Evolutionary conservation across 257 asterid genomes (phyloP).

Genomic region (Cynanchum wilfordii): DNA sequence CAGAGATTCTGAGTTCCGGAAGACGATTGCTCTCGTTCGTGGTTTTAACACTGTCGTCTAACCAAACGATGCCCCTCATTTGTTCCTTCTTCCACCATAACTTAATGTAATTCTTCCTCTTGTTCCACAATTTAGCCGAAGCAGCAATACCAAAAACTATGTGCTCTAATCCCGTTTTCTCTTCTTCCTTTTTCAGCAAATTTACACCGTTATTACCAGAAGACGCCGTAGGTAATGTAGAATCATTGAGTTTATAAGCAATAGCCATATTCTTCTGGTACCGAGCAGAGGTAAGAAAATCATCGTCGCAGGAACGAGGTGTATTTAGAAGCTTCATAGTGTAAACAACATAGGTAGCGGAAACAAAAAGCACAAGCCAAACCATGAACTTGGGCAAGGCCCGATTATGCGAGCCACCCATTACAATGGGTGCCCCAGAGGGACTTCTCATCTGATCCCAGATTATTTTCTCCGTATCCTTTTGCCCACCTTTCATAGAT

Average conservation of each 20-base stretch:
- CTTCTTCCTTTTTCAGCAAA: background rate
- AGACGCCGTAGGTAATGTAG: background rate
- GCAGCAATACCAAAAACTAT: constrained; percentile 87
- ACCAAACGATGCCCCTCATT: constrained; percentile 78
- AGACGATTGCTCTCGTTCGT: constrained; percentile 27
- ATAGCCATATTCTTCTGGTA: constrained; percentile 1
- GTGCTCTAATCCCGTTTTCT: constrained; percentile 49
- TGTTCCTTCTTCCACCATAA: constrained; percentile 57
- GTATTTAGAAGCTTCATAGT: constrained; percentile 18
- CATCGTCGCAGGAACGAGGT: constrained; percentile 15
- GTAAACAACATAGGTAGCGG: constrained; percentile 50
- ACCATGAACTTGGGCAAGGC: constrained; percentile 55
- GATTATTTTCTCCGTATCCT: constrained; percentile 48
- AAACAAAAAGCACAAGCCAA: constrained; percentile 46
- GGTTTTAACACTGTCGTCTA: constrained; percentile 43
- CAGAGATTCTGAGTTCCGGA: constrained; percentile 57
- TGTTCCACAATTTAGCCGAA: constrained; percentile 61
- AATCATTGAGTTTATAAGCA: background rate
- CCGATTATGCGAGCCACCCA: constrained; percentile 26
- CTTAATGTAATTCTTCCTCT: constrained; percentile 70
- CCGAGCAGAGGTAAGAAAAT: constrained; percentile 3
- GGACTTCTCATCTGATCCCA: constrained; percentile 64
- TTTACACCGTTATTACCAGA: background rate
- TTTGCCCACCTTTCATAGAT: constrained; percentile 52
- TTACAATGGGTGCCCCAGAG: constrained; percentile 25